These are phyloP conservation scores for Endoconidiophora polonica DNA, from an alignment of 2,329 filamentous ascomycete species.

Conservation along the genomic window DNA sequence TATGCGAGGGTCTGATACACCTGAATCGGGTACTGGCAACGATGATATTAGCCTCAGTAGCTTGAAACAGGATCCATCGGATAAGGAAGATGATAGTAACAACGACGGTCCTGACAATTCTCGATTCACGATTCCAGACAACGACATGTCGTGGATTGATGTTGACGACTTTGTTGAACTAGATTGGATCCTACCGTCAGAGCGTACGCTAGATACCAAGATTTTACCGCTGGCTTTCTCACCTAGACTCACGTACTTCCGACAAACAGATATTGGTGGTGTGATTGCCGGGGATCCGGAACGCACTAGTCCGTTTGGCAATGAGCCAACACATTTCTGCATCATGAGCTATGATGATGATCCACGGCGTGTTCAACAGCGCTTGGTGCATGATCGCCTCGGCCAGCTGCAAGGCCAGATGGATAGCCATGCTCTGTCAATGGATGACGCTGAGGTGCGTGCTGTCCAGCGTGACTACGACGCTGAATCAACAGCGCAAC, in stretches of 20 bases:
- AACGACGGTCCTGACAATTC: slow-evolving; percentile 52
- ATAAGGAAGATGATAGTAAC: slow-evolving; percentile 28
- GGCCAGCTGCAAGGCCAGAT: slow-evolving; percentile 66
- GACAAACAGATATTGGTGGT: slow-evolving; percentile 82
- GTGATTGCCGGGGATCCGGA: slow-evolving; percentile 65
- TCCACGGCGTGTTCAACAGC: slow-evolving; percentile 71
- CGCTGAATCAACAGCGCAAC: slow-evolving; percentile 35
- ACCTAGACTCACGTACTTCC: slow-evolving; percentile 92
- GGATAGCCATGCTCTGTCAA: slow-evolving; percentile 50
- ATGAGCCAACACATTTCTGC: slow-evolving; percentile 86
- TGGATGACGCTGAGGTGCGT: slow-evolving; percentile 61
- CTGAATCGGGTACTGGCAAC: neutral
- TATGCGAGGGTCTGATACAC: slow-evolving; percentile 55
- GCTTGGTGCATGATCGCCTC: slow-evolving; percentile 68
- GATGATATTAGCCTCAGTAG: slow-evolving; percentile 1
- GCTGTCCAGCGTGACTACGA: slow-evolving; percentile 37
- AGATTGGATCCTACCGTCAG: slow-evolving; percentile 85
- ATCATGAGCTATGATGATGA: slow-evolving; percentile 88
- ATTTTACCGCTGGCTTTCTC: slow-evolving; percentile 85
- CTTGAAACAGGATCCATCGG: slow-evolving; percentile 6
- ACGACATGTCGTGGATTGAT: slow-evolving; percentile 92
- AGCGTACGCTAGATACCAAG: slow-evolving; percentile 81
- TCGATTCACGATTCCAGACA: slow-evolving; percentile 86
- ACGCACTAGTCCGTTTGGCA: slow-evolving; percentile 74
- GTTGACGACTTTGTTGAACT: slow-evolving; percentile 99